phyloP scores from a whole-genome alignment of 2,329 filamentous ascomycete species.

The Colletotrichum australisinense region DNA sequence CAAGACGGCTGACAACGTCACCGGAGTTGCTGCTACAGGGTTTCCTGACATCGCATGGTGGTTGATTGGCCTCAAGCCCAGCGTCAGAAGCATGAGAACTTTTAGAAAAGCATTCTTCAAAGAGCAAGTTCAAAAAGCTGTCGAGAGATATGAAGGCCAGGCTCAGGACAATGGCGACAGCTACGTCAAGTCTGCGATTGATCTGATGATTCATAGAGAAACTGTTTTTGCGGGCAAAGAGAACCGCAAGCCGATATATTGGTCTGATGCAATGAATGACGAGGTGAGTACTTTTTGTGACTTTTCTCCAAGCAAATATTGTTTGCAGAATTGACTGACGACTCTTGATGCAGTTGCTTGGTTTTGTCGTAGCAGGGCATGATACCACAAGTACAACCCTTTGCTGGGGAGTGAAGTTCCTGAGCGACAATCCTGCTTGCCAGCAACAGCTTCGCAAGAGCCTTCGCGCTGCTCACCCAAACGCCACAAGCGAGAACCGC shows the following conservation, averaged over 20 bases:
- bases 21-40: not conserved
- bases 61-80: not conserved
- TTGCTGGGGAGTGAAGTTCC: constrained; percentile 42
- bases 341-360: constrained; percentile 38
- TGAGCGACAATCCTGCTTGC: not conserved
- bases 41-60: not conserved
- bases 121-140: not conserved
- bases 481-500: not conserved
- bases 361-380: constrained; percentile 44
- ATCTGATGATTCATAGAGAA: constrained; percentile 28
- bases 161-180: not conserved
- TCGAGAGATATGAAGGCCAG: not conserved
- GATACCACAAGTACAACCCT: constrained; percentile 43
- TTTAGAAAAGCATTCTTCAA: not conserved
- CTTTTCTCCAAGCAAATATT: too few species aligned
- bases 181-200: constrained; percentile 15
- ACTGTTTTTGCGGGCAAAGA: constrained; percentile 19
- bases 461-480: not conserved
- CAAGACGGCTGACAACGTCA: not conserved
- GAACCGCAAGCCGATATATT: not conserved
- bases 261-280: constrained; percentile 2
- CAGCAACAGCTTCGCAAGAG: not conserved
- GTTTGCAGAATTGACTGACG: not conserved
- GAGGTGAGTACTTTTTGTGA: not conserved
- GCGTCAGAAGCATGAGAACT: not conserved